phyloP scores from a whole-genome alignment of 768 basidiomycete genomes.

The Pisolithus microcarpus region DNA sequence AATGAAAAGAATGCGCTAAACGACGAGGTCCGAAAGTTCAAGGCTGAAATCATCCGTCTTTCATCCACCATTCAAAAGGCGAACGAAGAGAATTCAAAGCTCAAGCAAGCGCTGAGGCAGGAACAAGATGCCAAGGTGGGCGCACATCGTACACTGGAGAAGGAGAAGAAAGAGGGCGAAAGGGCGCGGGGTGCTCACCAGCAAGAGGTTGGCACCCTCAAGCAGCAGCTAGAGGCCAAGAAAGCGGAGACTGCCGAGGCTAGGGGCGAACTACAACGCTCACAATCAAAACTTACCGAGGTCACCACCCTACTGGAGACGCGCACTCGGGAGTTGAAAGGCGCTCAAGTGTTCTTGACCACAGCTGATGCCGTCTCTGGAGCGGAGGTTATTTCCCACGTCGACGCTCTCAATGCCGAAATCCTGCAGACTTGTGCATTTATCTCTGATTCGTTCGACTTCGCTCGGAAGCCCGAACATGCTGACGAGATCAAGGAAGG shows the following conservation, averaged over 20 bases:
- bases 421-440: constrained; percentile 40
- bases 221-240: constrained; percentile 19
- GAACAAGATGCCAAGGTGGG: constrained; percentile 11
- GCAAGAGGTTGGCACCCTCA: constrained; percentile 12
- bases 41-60: constrained; percentile 13
- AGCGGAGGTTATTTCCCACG: constrained; percentile 33
- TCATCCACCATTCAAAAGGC: constrained; percentile 1
- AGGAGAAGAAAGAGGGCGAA: constrained; percentile 17
- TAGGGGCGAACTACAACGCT: constrained; percentile 21
- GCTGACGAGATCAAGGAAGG: constrained; percentile 24
- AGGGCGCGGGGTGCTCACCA: constrained; percentile 8
- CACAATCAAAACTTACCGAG: constrained; percentile 20
- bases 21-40: constrained; percentile 16
- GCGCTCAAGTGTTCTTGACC: constrained; percentile 37
- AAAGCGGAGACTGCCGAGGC: constrained; percentile 19
- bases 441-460: constrained; percentile 36
- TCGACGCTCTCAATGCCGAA: constrained; percentile 41
- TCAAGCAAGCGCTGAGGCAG: constrained; percentile 14
- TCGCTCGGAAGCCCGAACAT: constrained; percentile 16
- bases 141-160: constrained; percentile 13
- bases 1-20: background rate
- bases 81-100: constrained; percentile 6
- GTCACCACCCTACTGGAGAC: constrained; percentile 26
- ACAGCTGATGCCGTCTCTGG: constrained; percentile 39
- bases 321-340: constrained; percentile 34